Evolutionary conservation across 2,329 filamentous ascomycete genomes (phyloP).

Genomic region (Colletotrichum filicis): DNA sequence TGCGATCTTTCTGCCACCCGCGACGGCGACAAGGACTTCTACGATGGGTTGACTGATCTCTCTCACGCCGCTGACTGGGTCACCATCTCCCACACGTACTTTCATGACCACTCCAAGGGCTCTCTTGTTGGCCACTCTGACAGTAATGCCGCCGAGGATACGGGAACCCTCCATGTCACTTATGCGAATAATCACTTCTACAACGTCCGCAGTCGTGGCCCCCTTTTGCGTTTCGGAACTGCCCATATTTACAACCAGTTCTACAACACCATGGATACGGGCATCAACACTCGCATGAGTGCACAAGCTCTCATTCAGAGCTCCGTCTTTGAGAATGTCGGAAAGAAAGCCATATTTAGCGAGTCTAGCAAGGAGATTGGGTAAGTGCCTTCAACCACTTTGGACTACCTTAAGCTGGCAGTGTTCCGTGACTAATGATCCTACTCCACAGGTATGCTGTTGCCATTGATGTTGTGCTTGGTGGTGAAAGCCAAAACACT

Average conservation of each 20-base stretch:
- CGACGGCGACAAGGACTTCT: conserved; percentile 71
- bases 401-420: too few species aligned
- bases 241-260: conserved; percentile 61
- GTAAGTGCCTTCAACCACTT: neutral
- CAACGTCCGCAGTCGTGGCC: conserved; percentile 70
- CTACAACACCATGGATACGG: conserved; percentile 47
- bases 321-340: conserved; percentile 55
- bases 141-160: conserved; percentile 64
- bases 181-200: conserved; percentile 71
- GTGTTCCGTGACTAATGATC: neutral
- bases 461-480: conserved; percentile 50
- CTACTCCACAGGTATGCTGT: conserved; percentile 43
- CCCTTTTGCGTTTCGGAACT: conserved; percentile 71
- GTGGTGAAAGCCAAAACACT: conserved; percentile 54
- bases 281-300: conserved; percentile 63
- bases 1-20: conserved; percentile 64
- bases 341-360: conserved; percentile 43
- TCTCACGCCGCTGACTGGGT: conserved; percentile 71
- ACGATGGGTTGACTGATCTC: conserved; percentile 70
- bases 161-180: conserved; percentile 67
- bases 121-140: conserved; percentile 68
- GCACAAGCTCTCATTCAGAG: conserved; percentile 65
- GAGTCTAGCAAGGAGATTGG: conserved; percentile 43
- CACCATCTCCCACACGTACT: conserved; percentile 50
- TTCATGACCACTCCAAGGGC: conserved; percentile 65